phyloP scores from a whole-genome alignment of 2,329 filamentous ascomycete species.

The Talaromyces amestolkiae region DNA sequence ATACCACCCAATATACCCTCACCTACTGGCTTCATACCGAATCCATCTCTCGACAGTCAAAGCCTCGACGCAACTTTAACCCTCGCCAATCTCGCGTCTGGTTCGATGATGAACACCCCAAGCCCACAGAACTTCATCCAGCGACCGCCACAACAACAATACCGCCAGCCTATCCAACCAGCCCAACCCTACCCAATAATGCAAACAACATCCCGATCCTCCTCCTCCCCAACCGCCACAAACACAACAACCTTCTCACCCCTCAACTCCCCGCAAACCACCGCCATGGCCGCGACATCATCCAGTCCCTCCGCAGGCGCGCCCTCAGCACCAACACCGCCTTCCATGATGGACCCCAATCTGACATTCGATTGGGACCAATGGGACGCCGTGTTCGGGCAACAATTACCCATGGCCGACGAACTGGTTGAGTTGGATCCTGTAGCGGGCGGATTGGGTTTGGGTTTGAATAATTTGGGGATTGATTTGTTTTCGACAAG shows the following conservation, averaged over 20 bases:
- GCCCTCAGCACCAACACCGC: conserved; percentile 31
- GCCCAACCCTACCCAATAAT: neutral
- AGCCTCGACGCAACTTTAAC: conserved; percentile 19
- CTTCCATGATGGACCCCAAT: conserved; percentile 41
- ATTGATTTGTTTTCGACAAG: conserved; percentile 8
- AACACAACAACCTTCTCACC: neutral
- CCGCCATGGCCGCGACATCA: neutral
- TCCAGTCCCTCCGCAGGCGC: conserved; percentile 12
- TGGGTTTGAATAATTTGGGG: conserved; percentile 16
- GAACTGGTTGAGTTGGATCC: conserved; percentile 45
- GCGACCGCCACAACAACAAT: neutral
- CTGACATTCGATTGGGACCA: conserved; percentile 50
- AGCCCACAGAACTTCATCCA: conserved; percentile 3
- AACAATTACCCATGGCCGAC: conserved; percentile 45
- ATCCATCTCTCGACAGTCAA: conserved; percentile 5
- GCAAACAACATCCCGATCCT: neutral
- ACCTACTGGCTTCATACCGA: neutral
- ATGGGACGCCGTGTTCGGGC: conserved; percentile 50
- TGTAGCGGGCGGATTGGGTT: conserved; percentile 31
- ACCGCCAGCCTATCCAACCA: neutral
- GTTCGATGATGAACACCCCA: neutral
- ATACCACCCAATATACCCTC: neutral
- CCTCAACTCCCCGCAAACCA: neutral
- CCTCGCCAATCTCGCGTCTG: conserved; percentile 16
- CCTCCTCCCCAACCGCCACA: neutral